Evolutionary conservation across 1,284 basidiomycete genomes (phyloP).

Genomic region (Apiotrichum akiyoshidainum): DNA sequence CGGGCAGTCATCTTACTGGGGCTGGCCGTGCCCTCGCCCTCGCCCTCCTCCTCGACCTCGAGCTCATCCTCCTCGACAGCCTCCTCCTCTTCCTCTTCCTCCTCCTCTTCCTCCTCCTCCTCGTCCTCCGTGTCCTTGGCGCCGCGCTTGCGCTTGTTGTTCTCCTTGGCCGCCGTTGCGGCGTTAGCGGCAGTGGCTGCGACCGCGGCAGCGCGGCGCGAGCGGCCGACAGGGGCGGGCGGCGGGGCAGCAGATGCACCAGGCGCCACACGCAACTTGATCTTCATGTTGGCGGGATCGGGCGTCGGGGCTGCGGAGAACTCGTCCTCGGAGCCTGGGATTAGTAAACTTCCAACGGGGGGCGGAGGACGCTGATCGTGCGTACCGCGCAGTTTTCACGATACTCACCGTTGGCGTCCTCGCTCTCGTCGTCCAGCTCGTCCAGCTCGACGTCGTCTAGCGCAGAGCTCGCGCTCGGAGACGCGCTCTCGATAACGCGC

Average conservation of each 20-base stretch:
- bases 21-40: slow-evolving; percentile 13
- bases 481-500: slow-evolving; percentile 24
- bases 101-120: slow-evolving; percentile 16
- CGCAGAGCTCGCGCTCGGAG: slow-evolving; percentile 10
- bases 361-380: too few relatives aligned
- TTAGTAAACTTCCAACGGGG: neutral
- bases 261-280: slow-evolving; percentile 12
- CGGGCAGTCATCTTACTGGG: slow-evolving; percentile 39
- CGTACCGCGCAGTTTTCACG: neutral
- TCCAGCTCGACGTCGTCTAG: slow-evolving; percentile 18
- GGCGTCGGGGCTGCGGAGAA: slow-evolving; percentile 3
- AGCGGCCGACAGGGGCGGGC: neutral
- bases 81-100: slow-evolving; percentile 22
- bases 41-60: slow-evolving; percentile 11
- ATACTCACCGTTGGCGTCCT: slow-evolving; percentile 8
- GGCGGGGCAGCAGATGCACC: neutral
- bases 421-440: slow-evolving; percentile 22
- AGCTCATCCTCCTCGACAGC: slow-evolving; percentile 15
- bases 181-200: slow-evolving; percentile 3
- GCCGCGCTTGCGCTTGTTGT: slow-evolving; percentile 2
- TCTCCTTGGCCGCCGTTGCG: neutral
- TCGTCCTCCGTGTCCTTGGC: slow-evolving; percentile 2
- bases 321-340: slow-evolving; percentile 20
- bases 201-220: slow-evolving; percentile 1
- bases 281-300: slow-evolving; percentile 5